Evolutionary conservation across 176 grass and related monocot genomes (phyloP).

Genomic region (Saccharum officinarum): DNA sequence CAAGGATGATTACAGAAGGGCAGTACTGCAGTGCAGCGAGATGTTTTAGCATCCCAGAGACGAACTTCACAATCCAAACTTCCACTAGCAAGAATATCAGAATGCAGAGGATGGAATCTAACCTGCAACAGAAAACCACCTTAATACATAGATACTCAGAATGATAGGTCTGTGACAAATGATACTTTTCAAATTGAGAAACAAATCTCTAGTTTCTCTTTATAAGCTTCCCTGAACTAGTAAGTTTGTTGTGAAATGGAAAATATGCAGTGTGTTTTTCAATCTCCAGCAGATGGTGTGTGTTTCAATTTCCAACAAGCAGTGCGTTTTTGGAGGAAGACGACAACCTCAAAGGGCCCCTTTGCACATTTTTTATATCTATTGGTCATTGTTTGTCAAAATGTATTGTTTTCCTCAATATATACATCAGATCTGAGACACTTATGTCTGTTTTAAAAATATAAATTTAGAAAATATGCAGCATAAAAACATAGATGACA

Average conservation of each 20-base stretch:
- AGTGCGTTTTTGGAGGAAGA: background rate
- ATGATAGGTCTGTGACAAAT: background rate
- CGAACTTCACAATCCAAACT: slow-evolving; percentile 99
- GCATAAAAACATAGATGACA: slow-evolving; percentile 12
- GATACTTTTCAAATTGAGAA: slow-evolving; percentile 1
- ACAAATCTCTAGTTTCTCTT: background rate
- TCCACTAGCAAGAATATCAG: slow-evolving; percentile 97
- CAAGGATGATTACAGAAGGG: slow-evolving; percentile 69
- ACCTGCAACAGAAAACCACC: slow-evolving; percentile 54
- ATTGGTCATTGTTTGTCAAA: background rate
- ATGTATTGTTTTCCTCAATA: background rate
- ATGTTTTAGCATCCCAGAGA: slow-evolving; percentile 87
- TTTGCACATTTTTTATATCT: background rate
- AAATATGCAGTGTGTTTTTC: slow-evolving; percentile 1
- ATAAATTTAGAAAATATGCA: background rate
- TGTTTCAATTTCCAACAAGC: background rate
- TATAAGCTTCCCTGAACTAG: slow-evolving; percentile 7
- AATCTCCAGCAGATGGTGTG: background rate
- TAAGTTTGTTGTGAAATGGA: slow-evolving; percentile 4
- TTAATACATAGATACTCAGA: background rate
- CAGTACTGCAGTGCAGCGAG: slow-evolving; percentile 72
- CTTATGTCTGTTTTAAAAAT: background rate
- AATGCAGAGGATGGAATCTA: slow-evolving; percentile 86
- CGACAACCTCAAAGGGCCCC: background rate
- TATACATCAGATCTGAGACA: background rate